Evolutionary conservation across 768 basidiomycete genomes (phyloP).

Genomic region (Fomitopsis pulvina): DNA sequence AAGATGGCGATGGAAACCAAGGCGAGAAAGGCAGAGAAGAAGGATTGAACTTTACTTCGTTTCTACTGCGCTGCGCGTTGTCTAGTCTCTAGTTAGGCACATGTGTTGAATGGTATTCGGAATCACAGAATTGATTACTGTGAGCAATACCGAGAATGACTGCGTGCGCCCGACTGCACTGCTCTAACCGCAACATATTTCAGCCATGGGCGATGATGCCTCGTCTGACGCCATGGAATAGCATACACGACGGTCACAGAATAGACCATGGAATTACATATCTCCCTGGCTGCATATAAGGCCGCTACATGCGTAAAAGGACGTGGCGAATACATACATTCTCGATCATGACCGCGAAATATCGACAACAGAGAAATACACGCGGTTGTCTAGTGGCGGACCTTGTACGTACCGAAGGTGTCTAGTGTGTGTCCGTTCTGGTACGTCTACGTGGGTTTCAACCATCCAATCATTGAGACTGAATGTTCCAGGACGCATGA

Average conservation of each 20-base stretch:
- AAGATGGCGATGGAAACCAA: conserved; percentile 30
- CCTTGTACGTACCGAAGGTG: conserved; percentile 34
- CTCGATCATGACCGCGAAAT: conserved; percentile 10
- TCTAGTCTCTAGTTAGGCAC: too few relatives aligned
- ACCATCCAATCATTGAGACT: conserved; percentile 61
- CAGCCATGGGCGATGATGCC: too few relatives aligned
- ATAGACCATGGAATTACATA: neutral
- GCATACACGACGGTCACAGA: too few relatives aligned
- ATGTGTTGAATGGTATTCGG: too few relatives aligned
- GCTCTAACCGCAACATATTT: too few relatives aligned
- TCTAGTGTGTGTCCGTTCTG: conserved; percentile 20
- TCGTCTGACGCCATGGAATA: too few relatives aligned
- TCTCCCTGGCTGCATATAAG: neutral
- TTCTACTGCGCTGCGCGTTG: neutral
- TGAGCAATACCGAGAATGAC: too few relatives aligned
- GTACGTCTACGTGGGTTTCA: conserved; percentile 48
- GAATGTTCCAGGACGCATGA: conserved; percentile 58
- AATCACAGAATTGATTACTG: too few relatives aligned
- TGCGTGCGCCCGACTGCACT: too few relatives aligned
- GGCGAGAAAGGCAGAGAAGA: conserved; percentile 37
- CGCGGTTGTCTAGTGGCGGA: conserved; percentile 21
- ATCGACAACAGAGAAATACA: conserved; percentile 31
- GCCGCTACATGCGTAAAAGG: conserved; percentile 7
- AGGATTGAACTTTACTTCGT: neutral
- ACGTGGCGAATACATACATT: conserved; percentile 10